Evolutionary conservation across 371 early-diverging fungal species (phyloP), one percentile per base, ranked within the genome.

Genomic region (Actinomortierella ambigua): DNA sequence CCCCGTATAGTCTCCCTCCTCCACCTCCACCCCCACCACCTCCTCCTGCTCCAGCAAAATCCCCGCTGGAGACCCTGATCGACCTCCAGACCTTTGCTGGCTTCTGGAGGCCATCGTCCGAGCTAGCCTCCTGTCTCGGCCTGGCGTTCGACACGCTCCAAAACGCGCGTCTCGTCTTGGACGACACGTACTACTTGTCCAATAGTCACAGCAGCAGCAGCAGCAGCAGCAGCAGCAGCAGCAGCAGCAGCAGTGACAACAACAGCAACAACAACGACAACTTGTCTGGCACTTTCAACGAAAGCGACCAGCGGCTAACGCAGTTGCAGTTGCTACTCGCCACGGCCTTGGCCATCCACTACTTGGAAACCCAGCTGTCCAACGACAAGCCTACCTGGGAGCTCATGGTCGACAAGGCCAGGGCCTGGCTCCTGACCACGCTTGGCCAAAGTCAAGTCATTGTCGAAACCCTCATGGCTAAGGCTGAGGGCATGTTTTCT

Each of bases 81-180:
- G 55, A 55, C 26, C 26, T 55, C 26, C 55, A 55, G 55, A 55
- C 55, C 55, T 55, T 55, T 43, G 41, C 55, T 8, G 55, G 55
- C 26, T 55, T 43, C 55, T 55, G 55, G 55, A 42, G 55, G 55
- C 44, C 26, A 55, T 43, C 55, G n/a, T 43, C n/a, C 24, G 28
- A 22, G 55, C 27, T 55, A 43, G 55, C 27, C 43, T 26, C 44
- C 17, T 27, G 17, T 41, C 24, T 55, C 43, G 27, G 55, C n/a
- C 17, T 55, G 24, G 26, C 55, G 44, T 43, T 55, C 55, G 43
- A 24, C 23, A 26, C 26, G 55, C 55, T 55, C 43, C 20, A 55
- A 15, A 24, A 41, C 43, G 43, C 41, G 43, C 27, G 55, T 55
- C 43, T n/a, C 27, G 44, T 43, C 26, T 43, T 42, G 41, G 55